These are phyloP conservation scores for Zoysia pacifica DNA, from an alignment of 176 grass and related monocot species.

Conservation along the genomic window DNA sequence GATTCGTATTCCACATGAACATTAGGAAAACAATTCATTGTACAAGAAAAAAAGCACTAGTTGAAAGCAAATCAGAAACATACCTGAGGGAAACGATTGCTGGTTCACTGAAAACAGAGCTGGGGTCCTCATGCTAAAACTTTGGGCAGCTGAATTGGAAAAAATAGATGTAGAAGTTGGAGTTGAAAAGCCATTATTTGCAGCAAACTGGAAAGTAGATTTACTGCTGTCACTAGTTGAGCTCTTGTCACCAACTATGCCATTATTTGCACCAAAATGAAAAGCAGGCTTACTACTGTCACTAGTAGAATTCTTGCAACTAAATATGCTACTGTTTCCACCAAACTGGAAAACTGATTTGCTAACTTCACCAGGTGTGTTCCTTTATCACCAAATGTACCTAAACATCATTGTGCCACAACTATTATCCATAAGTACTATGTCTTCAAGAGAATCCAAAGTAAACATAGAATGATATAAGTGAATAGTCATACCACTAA, in stretches of 20 bases:
- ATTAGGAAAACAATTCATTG: background rate
- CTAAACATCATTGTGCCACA: slow-evolving; percentile 45
- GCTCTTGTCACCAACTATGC: slow-evolving; percentile 30
- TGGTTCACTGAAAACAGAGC: slow-evolving; percentile 56
- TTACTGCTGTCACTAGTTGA: slow-evolving; percentile 40
- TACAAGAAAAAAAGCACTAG: background rate
- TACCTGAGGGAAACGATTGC: slow-evolving; percentile 57
- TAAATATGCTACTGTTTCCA: slow-evolving; percentile 50
- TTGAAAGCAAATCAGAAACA: slow-evolving; percentile 18
- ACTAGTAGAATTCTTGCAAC: slow-evolving; percentile 39
- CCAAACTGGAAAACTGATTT: slow-evolving; percentile 55
- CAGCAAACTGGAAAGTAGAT: slow-evolving; percentile 51
- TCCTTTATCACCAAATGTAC: slow-evolving; percentile 55
- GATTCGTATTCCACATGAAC: slow-evolving; percentile 11
- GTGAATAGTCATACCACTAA: slow-evolving; percentile 37
- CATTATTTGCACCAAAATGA: slow-evolving; percentile 58
- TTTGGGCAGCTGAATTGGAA: slow-evolving; percentile 52
- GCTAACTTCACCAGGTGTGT: slow-evolving; percentile 30
- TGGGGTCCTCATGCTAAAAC: slow-evolving; percentile 47
- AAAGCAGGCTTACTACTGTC: slow-evolving; percentile 55
- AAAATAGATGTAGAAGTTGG: slow-evolving; percentile 47
- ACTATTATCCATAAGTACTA: slow-evolving; percentile 25
- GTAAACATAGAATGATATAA: slow-evolving; percentile 2
- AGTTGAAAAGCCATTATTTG: slow-evolving; percentile 56
- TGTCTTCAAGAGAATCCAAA: background rate